phyloP scores from a whole-genome alignment of 2,329 filamentous ascomycete species.

The Ramularia endophylla region DNA sequence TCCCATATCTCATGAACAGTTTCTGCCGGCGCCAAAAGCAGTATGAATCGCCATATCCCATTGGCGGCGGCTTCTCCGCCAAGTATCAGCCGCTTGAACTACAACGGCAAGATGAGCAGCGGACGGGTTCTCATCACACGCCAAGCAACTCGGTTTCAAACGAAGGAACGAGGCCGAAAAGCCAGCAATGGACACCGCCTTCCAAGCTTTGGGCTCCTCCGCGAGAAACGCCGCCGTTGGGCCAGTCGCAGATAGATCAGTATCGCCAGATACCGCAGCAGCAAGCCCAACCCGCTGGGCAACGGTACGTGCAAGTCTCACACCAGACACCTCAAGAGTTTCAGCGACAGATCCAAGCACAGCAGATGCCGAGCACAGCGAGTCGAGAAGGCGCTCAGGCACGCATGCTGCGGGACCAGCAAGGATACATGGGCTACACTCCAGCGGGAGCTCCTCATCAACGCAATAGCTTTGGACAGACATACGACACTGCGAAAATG shows the following conservation, averaged over 20 bases:
- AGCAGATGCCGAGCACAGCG: conserved; percentile 22
- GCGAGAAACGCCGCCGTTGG: conserved; percentile 5
- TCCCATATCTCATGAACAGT: conserved; percentile 42
- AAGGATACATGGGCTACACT: conserved; percentile 21
- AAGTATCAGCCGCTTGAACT: conserved; percentile 33
- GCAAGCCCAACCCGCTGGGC: conserved; percentile 7
- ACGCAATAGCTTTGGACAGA: conserved; percentile 21
- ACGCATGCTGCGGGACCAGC: conserved; percentile 27
- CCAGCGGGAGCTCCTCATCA: conserved; percentile 12
- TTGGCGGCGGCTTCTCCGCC: conserved; percentile 36
- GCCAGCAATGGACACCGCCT: conserved; percentile 33
- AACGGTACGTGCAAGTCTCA: conserved; percentile 14
- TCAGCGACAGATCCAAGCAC: conserved; percentile 26
- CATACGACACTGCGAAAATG: conserved; percentile 22
- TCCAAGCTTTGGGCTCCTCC: conserved; percentile 26
- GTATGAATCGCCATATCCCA: conserved; percentile 44
- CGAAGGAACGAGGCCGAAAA: conserved; percentile 12
- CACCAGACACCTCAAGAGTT: conserved; percentile 42
- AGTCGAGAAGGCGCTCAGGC: conserved; percentile 30
- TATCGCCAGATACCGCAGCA: conserved; percentile 7
- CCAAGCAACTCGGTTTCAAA: conserved; percentile 22
- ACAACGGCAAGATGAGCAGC: conserved; percentile 13
- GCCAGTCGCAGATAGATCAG: conserved; percentile 11
- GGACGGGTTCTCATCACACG: conserved; percentile 17
- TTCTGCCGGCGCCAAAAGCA: conserved; percentile 40